Percentiles rank a stretch among this genome's conserved stretches.
phyloP scores from a whole-genome alignment of 2,329 filamentous ascomycete species.

The Lasiodiplodia sp. region DNA sequence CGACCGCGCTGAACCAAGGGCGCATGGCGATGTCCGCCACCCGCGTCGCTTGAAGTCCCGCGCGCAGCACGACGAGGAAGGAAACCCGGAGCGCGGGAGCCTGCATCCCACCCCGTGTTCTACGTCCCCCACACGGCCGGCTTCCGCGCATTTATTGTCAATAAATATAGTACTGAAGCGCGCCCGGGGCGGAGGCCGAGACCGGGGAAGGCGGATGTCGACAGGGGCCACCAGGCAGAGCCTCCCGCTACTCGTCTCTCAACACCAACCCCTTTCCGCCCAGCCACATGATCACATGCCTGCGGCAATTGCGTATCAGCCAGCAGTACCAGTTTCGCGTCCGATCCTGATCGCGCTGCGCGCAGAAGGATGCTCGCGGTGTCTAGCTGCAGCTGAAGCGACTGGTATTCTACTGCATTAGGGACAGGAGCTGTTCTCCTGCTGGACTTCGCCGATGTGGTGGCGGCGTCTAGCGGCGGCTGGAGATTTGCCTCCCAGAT shows the following conservation, averaged over 20 bases:
- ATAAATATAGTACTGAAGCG: slow-evolving; percentile 23
- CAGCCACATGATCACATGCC: slow-evolving; percentile 12
- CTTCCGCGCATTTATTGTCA: slow-evolving; percentile 25
- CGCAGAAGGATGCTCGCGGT: slow-evolving; percentile 6
- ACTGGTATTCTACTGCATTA: neutral
- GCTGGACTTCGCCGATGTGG: neutral
- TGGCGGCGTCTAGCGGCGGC: slow-evolving; percentile 13
- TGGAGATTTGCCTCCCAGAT: neutral
- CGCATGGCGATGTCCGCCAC: slow-evolving; percentile 13
- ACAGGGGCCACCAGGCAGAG: slow-evolving; percentile 20
- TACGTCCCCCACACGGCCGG: slow-evolving; percentile 18
- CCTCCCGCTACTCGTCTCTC: slow-evolving; percentile 7
- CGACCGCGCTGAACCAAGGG: slow-evolving; percentile 2
- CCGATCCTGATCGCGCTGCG: neutral
- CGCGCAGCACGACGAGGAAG: neutral
- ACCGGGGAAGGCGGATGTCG: slow-evolving; percentile 28
- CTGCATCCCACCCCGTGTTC: neutral
- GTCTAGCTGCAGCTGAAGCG: neutral
- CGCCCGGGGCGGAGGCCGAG: slow-evolving; percentile 14
- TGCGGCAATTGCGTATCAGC: neutral
- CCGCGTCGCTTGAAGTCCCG: neutral
- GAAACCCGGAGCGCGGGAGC: slow-evolving; percentile 20
- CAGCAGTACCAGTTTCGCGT: neutral
- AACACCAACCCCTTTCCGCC: slow-evolving; percentile 23
- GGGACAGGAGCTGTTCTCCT: neutral